Base-by-base conservation (phyloP, 352 stramenopile species). In the Globisporangium abappressorium region DNA sequence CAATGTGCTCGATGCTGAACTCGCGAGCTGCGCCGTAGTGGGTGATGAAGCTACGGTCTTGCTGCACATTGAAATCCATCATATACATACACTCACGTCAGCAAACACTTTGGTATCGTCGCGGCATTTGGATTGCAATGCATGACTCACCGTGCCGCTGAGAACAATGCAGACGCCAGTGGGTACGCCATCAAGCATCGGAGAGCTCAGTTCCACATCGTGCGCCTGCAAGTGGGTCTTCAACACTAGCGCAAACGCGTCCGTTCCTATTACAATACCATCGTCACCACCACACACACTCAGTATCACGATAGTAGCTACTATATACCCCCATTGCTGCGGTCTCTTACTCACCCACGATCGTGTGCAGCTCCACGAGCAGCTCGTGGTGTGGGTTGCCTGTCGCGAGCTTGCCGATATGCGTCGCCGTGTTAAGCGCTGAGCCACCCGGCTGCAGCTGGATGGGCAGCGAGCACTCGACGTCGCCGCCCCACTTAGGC, bases 111-210 rank as follows among this genome's bases (percentile, higher is more conserved):
- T 7, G 6, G 7, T 28, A 28, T 18, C 15, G 54, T n/a, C 20
- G 6, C n/a, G 24, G 12, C 11, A 22, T 7, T 8, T 3, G 14
- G 26, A 0, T 57, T 18, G 18, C 46, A 24, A n/a, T 18, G 28
- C 36, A 43, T 1, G n/a, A 49, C 77, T 57, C 49, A 91, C 80
- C 60, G 71, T 78, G 30, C 81, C 85, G 28, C 84, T 92, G 28
- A 93, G 75, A 11, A 93, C 85, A 67, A 93, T 92, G 76, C 87
- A 93, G 47, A 93, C 82, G 28, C 84, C 87, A 24, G 87, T 95
- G 20, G 82, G 81, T 14, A 75, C 69, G 22, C 66, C 64, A 1
- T 64, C 61, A 8, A 91, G 60, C 26, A 47, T 63, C 7, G 81
- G 80, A 0, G 82, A 90, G 69, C 74, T 79, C 49, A 92, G 62